Percentiles rank a stretch among this genome's conserved stretches.
phyloP scores from a whole-genome alignment of 2,329 filamentous ascomycete genomes.

The Pestalotiopsis sp. region DNA sequence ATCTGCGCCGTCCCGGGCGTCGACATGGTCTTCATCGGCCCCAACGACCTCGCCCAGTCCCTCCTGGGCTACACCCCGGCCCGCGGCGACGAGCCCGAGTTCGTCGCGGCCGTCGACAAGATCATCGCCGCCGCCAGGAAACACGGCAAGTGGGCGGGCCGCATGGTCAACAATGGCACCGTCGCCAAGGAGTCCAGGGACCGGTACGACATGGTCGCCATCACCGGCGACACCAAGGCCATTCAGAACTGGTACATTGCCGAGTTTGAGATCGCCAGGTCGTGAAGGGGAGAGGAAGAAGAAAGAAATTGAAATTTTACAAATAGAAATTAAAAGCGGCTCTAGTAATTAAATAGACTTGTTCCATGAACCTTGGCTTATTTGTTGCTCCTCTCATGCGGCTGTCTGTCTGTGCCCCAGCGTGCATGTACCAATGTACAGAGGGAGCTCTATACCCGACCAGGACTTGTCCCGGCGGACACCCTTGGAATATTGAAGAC shows the following conservation, averaged over 20 bases:
- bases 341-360: not conserved
- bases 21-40: slow-evolving; percentile 6
- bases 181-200: not conserved
- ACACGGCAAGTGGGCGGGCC: slow-evolving; percentile 8
- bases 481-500: too few species aligned
- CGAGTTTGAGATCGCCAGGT: slow-evolving; percentile 7
- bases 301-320: not conserved
- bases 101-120: slow-evolving; percentile 1
- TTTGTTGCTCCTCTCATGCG: not conserved
- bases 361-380: not conserved
- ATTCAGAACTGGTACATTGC: slow-evolving; percentile 10
- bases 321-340: not conserved
- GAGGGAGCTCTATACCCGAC: not conserved
- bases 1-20: slow-evolving; percentile 4
- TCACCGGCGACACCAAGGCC: slow-evolving; percentile 9
- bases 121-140: slow-evolving; percentile 6
- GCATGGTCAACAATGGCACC: slow-evolving; percentile 9
- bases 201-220: slow-evolving; percentile 5
- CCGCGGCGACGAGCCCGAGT: slow-evolving; percentile 8
- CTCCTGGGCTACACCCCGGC: slow-evolving; percentile 6
- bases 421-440: not conserved
- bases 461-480: not conserved
- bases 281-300: not conserved
- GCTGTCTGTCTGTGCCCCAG: not conserved
- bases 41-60: slow-evolving; percentile 10